A percentile compares a stretch with the other conserved stretches of the same genome.
Evolutionary conservation across 176 grass and related monocot species (phyloP).

Genomic region (Oryza meridionalis): DNA sequence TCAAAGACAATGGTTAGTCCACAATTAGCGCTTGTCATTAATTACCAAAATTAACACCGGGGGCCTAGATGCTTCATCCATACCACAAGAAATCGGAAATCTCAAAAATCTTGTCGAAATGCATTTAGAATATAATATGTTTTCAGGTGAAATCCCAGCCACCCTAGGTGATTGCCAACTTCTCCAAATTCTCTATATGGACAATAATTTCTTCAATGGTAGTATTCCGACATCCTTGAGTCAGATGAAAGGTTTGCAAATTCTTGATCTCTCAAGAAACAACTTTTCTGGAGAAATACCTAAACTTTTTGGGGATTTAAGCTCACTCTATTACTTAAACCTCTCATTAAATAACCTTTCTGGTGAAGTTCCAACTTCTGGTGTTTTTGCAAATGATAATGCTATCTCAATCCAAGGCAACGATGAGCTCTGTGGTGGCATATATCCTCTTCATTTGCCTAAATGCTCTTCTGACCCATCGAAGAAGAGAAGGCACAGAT

Average conservation of each 20-base stretch:
- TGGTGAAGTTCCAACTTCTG: constrained; percentile 36
- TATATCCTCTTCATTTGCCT: not conserved
- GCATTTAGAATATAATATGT: too few relatives aligned
- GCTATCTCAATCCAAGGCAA: constrained; percentile 25
- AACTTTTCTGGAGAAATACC: constrained; percentile 30
- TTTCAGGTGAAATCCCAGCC: too few relatives aligned
- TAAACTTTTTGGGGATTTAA: not conserved
- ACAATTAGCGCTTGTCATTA: too few relatives aligned
- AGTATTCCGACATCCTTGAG: constrained; percentile 17
- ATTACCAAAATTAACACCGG: too few relatives aligned
- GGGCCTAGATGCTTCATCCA: too few relatives aligned
- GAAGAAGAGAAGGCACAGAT: constrained; percentile 5
- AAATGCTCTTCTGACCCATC: not conserved
- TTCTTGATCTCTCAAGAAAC: constrained; percentile 32
- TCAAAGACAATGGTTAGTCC: too few relatives aligned
- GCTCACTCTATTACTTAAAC: constrained; percentile 8
- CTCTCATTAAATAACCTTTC: constrained; percentile 39
- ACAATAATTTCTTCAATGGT: not conserved
- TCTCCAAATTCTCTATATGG: too few relatives aligned
- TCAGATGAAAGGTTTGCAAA: constrained; percentile 6
- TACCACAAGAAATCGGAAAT: too few relatives aligned
- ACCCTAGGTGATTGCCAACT: too few relatives aligned
- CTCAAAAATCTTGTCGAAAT: too few relatives aligned
- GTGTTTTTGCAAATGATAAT: constrained; percentile 46
- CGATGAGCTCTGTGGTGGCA: constrained; percentile 37